A percentile compares a stretch with the other conserved stretches of the same genome.
These are phyloP conservation scores for Ceratocystis destructans DNA, from an alignment of 2,329 filamentous ascomycete species.

Conservation along the genomic window DNA sequence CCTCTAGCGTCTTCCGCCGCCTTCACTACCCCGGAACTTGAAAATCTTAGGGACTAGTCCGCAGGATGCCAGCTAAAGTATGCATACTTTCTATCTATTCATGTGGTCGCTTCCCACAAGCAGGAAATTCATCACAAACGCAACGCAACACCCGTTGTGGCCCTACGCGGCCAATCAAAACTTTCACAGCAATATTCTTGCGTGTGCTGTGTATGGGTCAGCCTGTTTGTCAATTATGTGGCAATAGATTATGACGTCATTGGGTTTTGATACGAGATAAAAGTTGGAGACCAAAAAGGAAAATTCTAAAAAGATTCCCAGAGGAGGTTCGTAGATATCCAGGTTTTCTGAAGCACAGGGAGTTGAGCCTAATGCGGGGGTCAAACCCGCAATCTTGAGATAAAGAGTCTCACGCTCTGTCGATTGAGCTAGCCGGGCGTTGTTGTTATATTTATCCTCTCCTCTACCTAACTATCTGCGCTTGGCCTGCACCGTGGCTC, in stretches of 20 bases:
- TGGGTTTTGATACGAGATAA: neutral
- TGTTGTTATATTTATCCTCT: too few species aligned
- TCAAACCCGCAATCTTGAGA: conserved; percentile 33
- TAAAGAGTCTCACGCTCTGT: conserved; percentile 62
- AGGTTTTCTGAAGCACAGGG: conserved; percentile 14
- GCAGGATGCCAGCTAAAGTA: too few species aligned
- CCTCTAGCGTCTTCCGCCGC: too few species aligned
- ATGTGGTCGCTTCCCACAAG: too few species aligned
- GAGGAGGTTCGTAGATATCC: neutral
- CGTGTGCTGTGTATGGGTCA: neutral
- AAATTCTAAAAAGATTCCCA: neutral
- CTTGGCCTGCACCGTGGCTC: too few species aligned
- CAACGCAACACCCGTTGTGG: too few species aligned
- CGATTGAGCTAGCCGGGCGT: conserved; percentile 51
- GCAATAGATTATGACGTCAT: neutral
- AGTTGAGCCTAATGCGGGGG: conserved; percentile 25
- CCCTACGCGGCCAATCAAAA: neutral
- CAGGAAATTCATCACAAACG: too few species aligned
- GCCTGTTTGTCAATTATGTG: neutral
- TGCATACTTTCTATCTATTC: too few species aligned
- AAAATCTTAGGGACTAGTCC: too few species aligned
- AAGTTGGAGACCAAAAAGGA: neutral
- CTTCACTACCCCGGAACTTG: too few species aligned
- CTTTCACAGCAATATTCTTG: neutral
- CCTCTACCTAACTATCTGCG: too few species aligned